Evolutionary conservation across 768 basidiomycete species (phyloP), one percentile per base, ranked within the genome.

Genomic region (Suillus hirtellus): DNA sequence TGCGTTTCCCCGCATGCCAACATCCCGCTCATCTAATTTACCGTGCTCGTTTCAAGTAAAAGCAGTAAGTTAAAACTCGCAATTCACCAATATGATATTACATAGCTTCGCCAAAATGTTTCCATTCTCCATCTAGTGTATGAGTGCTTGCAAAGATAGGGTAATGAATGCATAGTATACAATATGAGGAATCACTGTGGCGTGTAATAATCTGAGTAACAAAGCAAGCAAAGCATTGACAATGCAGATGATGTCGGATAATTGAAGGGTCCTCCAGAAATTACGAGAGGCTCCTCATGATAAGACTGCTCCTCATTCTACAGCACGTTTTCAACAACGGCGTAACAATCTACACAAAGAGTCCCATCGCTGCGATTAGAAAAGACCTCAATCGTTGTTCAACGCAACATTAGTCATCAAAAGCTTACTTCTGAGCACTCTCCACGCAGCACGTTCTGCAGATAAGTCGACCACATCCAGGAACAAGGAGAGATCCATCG

Each of bases 381-480:
- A 24, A 50, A 46, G 21, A 11, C 2, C 53, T 47, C 24, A 35
- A 65, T 38, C 52, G 56, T 61, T 14, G 9, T 8, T 34, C 43
- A 17, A 5, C 4, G 4, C 34, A 54, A 58, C 5, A 27, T 34
- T 15, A 46, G 34, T 8, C 11, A 69, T 58, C 40, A 17, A 43
- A 42, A 46, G 65, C 78, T 67, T 60, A 79, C 78, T 77, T 76
- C 58, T 65, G 63, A 2, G 72, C 67, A 59, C 72, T 78, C 67
- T 79, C 78, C 42, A 78, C 61, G 31, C 76, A 78, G 43, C 78
- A 79, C 38, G 68, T 67, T 19, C 72, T 68, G 59, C 78, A 79
- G 34, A 79, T 69, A 53, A 67, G 63, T 34, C 76, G 74, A 59
- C 76, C 78, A 60, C 78, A 79, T 14, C 78, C 78, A 1, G 71